Base-by-base conservation (phyloP, 768 basidiomycete species). In the Trametes sanguinea region DNA sequence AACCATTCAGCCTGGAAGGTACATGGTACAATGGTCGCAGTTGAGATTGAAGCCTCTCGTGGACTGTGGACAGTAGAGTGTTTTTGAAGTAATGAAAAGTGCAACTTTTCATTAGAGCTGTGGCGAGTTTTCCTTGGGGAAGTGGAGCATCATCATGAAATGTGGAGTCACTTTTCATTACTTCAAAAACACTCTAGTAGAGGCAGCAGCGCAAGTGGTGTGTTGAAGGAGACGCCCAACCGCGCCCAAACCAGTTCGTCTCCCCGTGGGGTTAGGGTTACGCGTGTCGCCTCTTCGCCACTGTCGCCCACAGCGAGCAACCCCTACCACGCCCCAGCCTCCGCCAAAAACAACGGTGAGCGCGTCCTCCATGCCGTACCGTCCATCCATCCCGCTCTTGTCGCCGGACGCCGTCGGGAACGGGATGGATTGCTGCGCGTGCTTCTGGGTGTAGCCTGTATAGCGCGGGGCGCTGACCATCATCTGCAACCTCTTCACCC, bases 261-360 rank as follows among this genome's bases (percentile, higher is more conserved):
- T 22, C 22, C 22, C 22, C 9, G 11, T 56, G 50, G 54, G 69
- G 69, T 70, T 70, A 70, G 65, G 69, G 69, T 68, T 67, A 45
- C 62, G 42, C 58, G 46, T 37, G 35, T 56, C 64, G 60, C 65
- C 48, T 65, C 57, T 63, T 71, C 65, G 68, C 74, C 72, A 66
- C 65, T 68, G 68, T 72, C 72, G 58, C 42, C 58, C 48, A 77
- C 76, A 73, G 67, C 72, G 78, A 76, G 73, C 71, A 71, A 65
- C 65, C 63, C 65, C 43, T 47, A 54, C 51, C 35, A 60, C 63
- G 57, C 32, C 54, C 61, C 16, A 51, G 51, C 30, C 54, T 55
- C 57, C 61, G 44, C 53, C 35, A 55, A 60, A 54, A 67, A 59
- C 54, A 51, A 69, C 61, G 57, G 73, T 76, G 61, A 77, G 67